Base-by-base conservation (phyloP, 2,329 filamentous ascomycete species). In the Trichoderma simmonsii region DNA sequence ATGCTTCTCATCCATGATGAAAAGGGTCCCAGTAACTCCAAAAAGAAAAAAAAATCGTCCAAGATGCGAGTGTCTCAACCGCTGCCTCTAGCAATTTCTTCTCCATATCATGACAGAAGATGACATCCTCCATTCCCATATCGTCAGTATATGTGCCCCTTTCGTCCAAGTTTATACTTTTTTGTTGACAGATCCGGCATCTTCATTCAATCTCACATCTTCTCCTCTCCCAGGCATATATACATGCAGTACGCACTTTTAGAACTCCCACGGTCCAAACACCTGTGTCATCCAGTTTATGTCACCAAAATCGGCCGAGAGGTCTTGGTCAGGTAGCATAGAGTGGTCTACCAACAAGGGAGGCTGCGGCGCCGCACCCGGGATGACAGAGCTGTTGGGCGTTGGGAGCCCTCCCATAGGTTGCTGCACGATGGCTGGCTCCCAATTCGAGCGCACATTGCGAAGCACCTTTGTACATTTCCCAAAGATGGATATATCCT, bases 201-300 rank as follows among this genome's bases (percentile, higher is more conserved):
- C 11, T 24, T 54, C 4, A 12, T 24, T 54, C 48, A 24, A 24
- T 14, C 48, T 21, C 43, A 6, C 9, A 8, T 6, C 9, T 12
- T 11, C 5, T 12, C 48, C 48, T 12, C 43, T 11, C 18, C 36
- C 36, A n/a, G 5, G 48, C 1, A 54, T 21, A 54, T 54, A 24
- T 24, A 54, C 21, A 24, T 24, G 28, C 11, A 34, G 48, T 11
- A 12, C 28, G 18, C 28, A 24, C 15, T 26, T 11, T 75, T 72
- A 81, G 54, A 79, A 78, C 21, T 82, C 80, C 81, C 80, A 82
- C 5, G 81, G 79, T 1, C 80, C 79, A 75, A 82, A 82, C 6
- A 81, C 77, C 54, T 82, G 81, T 18, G 79, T 77, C 79, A 82
- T 82, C 81, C 81, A 82, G 21, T 77, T 74, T 62, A 82, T 73